Base-by-base conservation (phyloP, 2,329 filamentous ascomycete genomes). In the Aspergillus caelatus region DNA sequence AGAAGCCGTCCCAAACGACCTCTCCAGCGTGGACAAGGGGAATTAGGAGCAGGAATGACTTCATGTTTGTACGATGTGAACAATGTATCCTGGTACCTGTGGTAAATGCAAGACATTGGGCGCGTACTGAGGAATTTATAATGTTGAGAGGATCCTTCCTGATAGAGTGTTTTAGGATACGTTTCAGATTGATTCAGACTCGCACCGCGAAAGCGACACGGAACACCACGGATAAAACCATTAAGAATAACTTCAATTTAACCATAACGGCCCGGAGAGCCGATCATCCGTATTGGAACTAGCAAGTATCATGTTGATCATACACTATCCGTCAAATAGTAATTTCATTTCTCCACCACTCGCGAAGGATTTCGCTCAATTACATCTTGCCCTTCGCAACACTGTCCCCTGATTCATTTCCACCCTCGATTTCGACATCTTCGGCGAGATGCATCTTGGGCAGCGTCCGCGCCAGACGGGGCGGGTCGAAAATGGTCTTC, bases 401-500 rank as follows among this genome's bases (percentile, higher is more conserved):
- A 23, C 54, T 36, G 8, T 16, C 23, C 30, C 54, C 26, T 26
- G 54, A 52, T 30, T 48, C 58, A 30, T 21, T 50, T 6, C 23
- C 34, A 5, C 36, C 45, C 54, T 61, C 60, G 23, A 45, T 16
- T 34, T 64, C 64, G 6, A 62, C 62, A 39, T 32, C 63, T 26
- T 67, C 65, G 11, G 66, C 60, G 23, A 68, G 36, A 50, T 67
- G 63, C 65, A 68, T 63, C 36, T 53, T 52, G 12, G 66, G 66
- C 55, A 67, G 34, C 8, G 54, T 59, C 19, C 68, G 61, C 1
- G 74, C 73, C 46, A 76, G 59, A 6, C 64, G 61, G 0, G 69
- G 69, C 32, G 72, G 71, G 48, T 75, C 68, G 39, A 74, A 69
- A 23, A 75, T 68, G 46, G 50, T 71, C 46, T 70, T 77, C 0